Conservation (phyloP, 2,329 filamentous ascomycete species). For the Pseudogymnoascus sp. region DNA sequence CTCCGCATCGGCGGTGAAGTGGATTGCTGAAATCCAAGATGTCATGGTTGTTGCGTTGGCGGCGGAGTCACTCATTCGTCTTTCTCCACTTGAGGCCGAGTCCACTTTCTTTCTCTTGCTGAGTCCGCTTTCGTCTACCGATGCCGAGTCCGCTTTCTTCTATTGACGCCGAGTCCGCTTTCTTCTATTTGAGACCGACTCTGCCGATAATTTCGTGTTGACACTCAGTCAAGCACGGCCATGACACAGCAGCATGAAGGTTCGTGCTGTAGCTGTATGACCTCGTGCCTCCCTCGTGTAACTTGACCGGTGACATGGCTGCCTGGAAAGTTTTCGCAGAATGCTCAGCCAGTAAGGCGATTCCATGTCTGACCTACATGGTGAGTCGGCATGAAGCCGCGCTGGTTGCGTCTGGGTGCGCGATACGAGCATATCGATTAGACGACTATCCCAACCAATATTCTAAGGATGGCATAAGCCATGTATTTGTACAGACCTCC, state of each 20-base stretch:
- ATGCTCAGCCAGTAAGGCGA: not conserved
- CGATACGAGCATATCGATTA: not conserved
- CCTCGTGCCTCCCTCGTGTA: not conserved
- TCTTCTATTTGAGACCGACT: not conserved
- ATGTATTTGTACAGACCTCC: not conserved
- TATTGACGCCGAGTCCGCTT: not conserved
- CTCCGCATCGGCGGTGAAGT: not conserved
- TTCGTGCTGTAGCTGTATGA: not conserved
- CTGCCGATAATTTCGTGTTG: not conserved
- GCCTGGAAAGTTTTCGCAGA: not conserved
- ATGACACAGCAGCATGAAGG: not conserved
- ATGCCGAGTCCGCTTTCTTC: not conserved
- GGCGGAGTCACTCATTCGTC: not conserved
- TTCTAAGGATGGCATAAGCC: not conserved
- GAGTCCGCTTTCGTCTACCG: not conserved
- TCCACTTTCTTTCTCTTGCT: not conserved
- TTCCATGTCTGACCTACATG: not conserved
- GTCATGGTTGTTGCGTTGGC: not conserved
- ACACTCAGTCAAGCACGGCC: not conserved
- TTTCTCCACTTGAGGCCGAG: not conserved
- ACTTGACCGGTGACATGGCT: not conserved
- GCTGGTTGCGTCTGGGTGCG: not conserved
- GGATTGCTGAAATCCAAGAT: not conserved
- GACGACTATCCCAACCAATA: not conserved
- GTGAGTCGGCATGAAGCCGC: not conserved